phyloP scores from a whole-genome alignment of 140 eudicot species.

The Ambrosia hybrid region DNA sequence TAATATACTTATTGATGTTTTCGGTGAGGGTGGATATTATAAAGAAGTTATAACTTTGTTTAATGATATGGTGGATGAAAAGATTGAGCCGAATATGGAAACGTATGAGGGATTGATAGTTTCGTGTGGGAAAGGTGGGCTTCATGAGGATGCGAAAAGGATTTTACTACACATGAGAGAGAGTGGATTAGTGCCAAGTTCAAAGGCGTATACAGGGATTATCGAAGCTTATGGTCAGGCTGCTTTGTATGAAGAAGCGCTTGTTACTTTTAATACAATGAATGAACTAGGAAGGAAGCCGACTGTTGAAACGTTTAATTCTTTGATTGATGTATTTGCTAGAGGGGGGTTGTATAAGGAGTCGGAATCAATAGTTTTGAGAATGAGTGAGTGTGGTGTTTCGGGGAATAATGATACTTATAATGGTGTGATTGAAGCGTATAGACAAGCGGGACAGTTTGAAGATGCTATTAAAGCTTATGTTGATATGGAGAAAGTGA shows the following conservation, averaged over 20 bases:
- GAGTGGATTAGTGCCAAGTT: slow-evolving; percentile 84
- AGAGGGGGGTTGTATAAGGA: slow-evolving; percentile 92
- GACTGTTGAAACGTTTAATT: slow-evolving; percentile 64
- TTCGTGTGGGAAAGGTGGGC: slow-evolving; percentile 95
- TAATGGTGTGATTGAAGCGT: slow-evolving; percentile 82
- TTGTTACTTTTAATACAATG: slow-evolving; percentile 90
- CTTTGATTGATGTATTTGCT: slow-evolving; percentile 70
- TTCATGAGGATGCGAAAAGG: slow-evolving; percentile 71
- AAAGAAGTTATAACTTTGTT: slow-evolving; percentile 91
- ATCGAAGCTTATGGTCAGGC: slow-evolving; percentile 96
- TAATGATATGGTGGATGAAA: slow-evolving; percentile 92
- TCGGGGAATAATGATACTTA: slow-evolving; percentile 57
- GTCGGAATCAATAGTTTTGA: slow-evolving; percentile 53
- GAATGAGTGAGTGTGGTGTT: slow-evolving; percentile 66
- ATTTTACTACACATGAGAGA: slow-evolving; percentile 66
- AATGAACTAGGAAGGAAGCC: slow-evolving; percentile 93
- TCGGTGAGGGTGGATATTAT: slow-evolving; percentile 94
- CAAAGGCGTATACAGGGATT: slow-evolving; percentile 81
- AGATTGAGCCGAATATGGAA: slow-evolving; percentile 90
- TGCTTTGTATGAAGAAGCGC: slow-evolving; percentile 84
- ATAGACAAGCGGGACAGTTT: slow-evolving; percentile 83
- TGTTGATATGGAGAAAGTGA: slow-evolving; percentile 89
- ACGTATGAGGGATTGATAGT: slow-evolving; percentile 83
- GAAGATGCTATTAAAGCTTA: slow-evolving; percentile 89
- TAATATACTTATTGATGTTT: slow-evolving; percentile 83